Conservation (phyloP, 495 filamentous ascomycete species). For the Podospora conica region DNA sequence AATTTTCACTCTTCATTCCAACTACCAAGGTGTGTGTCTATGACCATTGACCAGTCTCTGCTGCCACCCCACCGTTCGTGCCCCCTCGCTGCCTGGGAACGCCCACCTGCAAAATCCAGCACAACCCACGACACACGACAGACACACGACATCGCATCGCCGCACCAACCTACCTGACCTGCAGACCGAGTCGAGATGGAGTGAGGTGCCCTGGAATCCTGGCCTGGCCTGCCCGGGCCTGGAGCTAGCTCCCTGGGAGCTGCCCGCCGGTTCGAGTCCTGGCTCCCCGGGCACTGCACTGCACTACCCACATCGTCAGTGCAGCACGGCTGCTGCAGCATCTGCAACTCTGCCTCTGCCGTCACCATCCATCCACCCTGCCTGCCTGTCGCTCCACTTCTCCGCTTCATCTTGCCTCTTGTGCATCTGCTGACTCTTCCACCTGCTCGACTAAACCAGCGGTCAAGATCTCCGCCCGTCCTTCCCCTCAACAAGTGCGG, state of each 20-base stretch:
- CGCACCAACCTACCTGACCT: not conserved
- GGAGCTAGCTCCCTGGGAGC: not conserved
- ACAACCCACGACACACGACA: slow-evolving; percentile 8
- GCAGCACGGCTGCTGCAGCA: not conserved
- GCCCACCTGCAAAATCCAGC: not conserved
- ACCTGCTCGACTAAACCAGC: slow-evolving; percentile 4
- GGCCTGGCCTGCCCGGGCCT: too few species aligned
- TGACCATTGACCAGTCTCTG: not conserved
- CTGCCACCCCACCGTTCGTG: slow-evolving; percentile 10
- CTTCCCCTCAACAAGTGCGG: slow-evolving; percentile 3
- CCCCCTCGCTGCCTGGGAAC: not conserved
- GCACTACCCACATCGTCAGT: not conserved
- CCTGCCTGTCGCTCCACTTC: slow-evolving; percentile 2
- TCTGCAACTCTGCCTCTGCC: slow-evolving; percentile 1
- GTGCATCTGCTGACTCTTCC: slow-evolving; percentile 5
- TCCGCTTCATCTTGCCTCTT: not conserved
- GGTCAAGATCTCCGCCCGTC: slow-evolving; percentile 8
- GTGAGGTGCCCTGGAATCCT: not conserved
- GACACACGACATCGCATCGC: not conserved
- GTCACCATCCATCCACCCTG: slow-evolving; percentile 3
- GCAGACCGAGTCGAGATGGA: not conserved
- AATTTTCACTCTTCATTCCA: not conserved
- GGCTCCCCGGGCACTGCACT: not conserved
- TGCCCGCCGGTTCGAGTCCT: not conserved
- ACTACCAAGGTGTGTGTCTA: slow-evolving; percentile 7